These are phyloP conservation scores for Botryobasidium botryosum DNA, from an alignment of 768 basidiomycete species.

Conservation along the genomic window DNA sequence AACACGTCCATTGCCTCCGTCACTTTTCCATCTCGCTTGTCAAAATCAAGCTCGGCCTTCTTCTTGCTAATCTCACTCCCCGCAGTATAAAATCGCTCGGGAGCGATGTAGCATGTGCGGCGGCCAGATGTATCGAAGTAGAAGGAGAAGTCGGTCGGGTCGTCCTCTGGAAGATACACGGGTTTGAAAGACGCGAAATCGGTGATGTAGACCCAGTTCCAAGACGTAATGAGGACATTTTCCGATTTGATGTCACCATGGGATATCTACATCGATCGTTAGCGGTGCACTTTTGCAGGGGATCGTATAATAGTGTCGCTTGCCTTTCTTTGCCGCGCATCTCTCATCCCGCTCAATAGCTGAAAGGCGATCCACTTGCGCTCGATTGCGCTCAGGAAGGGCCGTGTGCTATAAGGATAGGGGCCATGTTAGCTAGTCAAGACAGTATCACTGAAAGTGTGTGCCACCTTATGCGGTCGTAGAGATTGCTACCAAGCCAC, in stretches of 20 bases:
- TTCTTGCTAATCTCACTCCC: constrained; percentile 47
- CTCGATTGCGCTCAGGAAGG: constrained; percentile 79
- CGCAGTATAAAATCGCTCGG: constrained; percentile 83
- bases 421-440: background rate
- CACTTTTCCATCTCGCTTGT: constrained; percentile 60
- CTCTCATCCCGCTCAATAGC: constrained; percentile 66
- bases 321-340: constrained; percentile 55
- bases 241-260: constrained; percentile 98
- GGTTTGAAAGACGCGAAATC: constrained; percentile 94
- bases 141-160: constrained; percentile 94
- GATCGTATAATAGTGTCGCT: constrained; percentile 5
- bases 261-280: constrained; percentile 34
- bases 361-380: constrained; percentile 99
- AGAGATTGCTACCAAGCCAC: constrained; percentile 86
- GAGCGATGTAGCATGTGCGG: constrained; percentile 89
- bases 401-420: constrained; percentile 54
- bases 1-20: constrained; percentile 98
- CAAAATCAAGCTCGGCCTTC: constrained; percentile 39
- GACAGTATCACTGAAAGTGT: background rate
- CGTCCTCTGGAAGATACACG: constrained; percentile 85
- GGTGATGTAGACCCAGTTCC: constrained; percentile 88
- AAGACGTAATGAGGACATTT: constrained; percentile 90
- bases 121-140: constrained; percentile 93
- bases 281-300: background rate
- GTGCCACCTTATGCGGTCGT: constrained; percentile 87